Percentiles rank a stretch among this genome's conserved stretches.
Conservation (phyloP, 2,329 filamentous ascomycete species). For the Aspergillus pseudonomiae region DNA sequence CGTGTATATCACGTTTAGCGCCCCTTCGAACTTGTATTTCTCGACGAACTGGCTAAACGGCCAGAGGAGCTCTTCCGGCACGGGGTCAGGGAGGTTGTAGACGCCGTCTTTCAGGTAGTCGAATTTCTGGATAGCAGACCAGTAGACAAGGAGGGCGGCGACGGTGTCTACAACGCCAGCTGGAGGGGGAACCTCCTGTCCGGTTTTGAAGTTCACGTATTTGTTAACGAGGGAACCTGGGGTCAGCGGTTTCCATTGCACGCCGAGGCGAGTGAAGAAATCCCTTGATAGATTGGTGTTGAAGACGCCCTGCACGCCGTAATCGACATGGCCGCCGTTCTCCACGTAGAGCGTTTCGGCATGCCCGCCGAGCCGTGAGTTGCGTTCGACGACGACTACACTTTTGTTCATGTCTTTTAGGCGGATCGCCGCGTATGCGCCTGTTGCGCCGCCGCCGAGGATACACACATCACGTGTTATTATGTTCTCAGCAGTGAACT, state of each 20-base stretch:
- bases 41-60: constrained; percentile 24
- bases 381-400: constrained; percentile 40
- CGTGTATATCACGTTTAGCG: constrained; percentile 10
- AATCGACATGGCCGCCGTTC: constrained; percentile 34
- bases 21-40: constrained; percentile 16
- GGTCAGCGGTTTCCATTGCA: constrained; percentile 23
- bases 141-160: constrained; percentile 12
- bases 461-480: constrained; percentile 36
- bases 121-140: constrained; percentile 16
- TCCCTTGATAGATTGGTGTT: constrained; percentile 33
- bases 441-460: constrained; percentile 40
- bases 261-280: constrained; percentile 34
- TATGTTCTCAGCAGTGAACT: constrained; percentile 9
- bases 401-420: constrained; percentile 35
- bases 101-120: constrained; percentile 10
- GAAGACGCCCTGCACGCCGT: constrained; percentile 36
- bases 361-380: constrained; percentile 39
- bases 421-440: constrained; percentile 38
- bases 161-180: constrained; percentile 1
- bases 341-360: constrained; percentile 36
- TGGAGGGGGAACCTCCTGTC: constrained; percentile 16
- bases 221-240: constrained; percentile 21
- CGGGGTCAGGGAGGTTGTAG: constrained; percentile 44
- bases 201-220: constrained; percentile 34
- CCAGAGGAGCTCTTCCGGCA: constrained; percentile 21